Conservation (phyloP, 2,329 filamentous ascomycete species). For the Aspergillus terreus region DNA sequence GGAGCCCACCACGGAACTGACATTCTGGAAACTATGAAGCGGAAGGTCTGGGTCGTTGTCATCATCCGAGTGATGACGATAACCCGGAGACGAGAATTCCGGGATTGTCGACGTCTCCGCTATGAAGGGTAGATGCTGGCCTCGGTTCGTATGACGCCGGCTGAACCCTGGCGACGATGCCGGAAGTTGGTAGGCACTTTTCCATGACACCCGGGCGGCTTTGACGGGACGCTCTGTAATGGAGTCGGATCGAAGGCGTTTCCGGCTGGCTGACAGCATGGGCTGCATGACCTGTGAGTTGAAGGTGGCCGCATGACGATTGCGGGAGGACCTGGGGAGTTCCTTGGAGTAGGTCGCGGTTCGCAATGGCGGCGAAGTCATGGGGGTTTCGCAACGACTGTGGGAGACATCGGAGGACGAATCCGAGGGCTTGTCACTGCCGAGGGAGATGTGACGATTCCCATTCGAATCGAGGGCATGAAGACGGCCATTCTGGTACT, state of each 20-base stretch:
- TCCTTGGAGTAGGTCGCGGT: constrained; percentile 82
- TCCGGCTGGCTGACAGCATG: constrained; percentile 52
- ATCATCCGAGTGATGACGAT: constrained; percentile 53
- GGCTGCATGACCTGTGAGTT: constrained; percentile 41
- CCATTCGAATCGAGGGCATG: constrained; percentile 71
- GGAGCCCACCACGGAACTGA: constrained; percentile 59
- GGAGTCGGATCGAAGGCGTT: constrained; percentile 68
- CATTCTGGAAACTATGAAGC: constrained; percentile 39
- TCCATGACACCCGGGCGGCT: constrained; percentile 66
- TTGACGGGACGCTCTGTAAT: constrained; percentile 52
- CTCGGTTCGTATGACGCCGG: constrained; percentile 70
- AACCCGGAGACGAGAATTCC: constrained; percentile 54
- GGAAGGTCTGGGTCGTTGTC: constrained; percentile 83
- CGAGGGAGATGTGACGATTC: constrained; percentile 62
- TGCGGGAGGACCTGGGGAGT: constrained; percentile 55
- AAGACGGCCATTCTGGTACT: constrained; percentile 93
- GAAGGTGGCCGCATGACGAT: constrained; percentile 43
- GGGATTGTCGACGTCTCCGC: constrained; percentile 66
- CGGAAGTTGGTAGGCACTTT: constrained; percentile 68
- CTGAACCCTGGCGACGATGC: constrained; percentile 85
- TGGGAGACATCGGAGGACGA: constrained; percentile 82
- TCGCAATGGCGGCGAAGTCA: constrained; percentile 83
- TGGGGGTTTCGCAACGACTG: constrained; percentile 39
- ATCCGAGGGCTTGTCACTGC: constrained; percentile 75
- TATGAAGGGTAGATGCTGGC: constrained; percentile 75